phyloP scores from a whole-genome alignment of 768 basidiomycete species.

The Mycena maculata region DNA sequence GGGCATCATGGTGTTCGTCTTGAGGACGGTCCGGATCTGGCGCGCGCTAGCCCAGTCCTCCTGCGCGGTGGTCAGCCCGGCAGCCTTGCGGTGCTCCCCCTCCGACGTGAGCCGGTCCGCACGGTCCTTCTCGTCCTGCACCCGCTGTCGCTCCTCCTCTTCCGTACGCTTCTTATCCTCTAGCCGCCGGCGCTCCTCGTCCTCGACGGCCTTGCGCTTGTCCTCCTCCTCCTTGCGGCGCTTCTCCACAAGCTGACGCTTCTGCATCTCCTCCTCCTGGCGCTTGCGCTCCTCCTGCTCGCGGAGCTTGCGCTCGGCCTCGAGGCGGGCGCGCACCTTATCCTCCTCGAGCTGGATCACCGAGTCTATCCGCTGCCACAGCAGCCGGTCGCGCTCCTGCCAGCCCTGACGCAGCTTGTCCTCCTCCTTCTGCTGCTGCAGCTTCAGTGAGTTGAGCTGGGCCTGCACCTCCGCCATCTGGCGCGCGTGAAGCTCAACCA shows the following conservation, averaged over 20 bases:
- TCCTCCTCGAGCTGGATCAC: constrained; percentile 75
- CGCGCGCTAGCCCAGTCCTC: constrained; percentile 77
- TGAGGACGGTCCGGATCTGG: constrained; percentile 67
- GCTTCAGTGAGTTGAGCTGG: constrained; percentile 54
- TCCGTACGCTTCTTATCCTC: constrained; percentile 52
- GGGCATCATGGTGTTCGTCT: constrained; percentile 68
- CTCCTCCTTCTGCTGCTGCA: constrained; percentile 61
- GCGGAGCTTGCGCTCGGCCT: constrained; percentile 64
- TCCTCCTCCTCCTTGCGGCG: constrained; percentile 62
- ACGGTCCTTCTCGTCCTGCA: constrained; percentile 48
- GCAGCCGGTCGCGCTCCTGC: constrained; percentile 63
- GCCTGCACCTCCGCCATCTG: constrained; percentile 65
- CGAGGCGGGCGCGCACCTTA: constrained; percentile 61
- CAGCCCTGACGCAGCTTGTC: constrained; percentile 55
- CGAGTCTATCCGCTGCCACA: constrained; percentile 70
- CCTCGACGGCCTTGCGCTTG: constrained; percentile 56
- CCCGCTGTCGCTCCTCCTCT: constrained; percentile 50
- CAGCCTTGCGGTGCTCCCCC: constrained; percentile 50
- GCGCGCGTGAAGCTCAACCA: constrained; percentile 56
- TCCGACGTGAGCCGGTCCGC: constrained; percentile 52
- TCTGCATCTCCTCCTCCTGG: constrained; percentile 59
- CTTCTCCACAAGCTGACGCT: constrained; percentile 55
- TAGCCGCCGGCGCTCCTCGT: constrained; percentile 54
- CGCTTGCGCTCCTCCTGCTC: constrained; percentile 62
- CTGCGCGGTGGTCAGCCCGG: constrained; percentile 66